These are phyloP conservation scores for Colletotrichum scovillei DNA, from an alignment of 2,329 filamentous ascomycete genomes.

Conservation along the genomic window DNA sequence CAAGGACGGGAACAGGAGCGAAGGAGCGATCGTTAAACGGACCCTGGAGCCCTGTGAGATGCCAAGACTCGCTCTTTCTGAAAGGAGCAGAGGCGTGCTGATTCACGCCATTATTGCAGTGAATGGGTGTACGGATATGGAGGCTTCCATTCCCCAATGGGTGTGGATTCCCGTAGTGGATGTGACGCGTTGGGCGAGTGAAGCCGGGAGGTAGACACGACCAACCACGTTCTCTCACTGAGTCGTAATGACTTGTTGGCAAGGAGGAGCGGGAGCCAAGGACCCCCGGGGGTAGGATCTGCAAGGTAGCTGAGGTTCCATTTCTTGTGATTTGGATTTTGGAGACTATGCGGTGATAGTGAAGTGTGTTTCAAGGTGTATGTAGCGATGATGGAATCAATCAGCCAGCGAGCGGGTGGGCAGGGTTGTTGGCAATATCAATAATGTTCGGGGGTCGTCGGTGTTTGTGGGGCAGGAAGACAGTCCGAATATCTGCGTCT, in stretches of 20 bases:
- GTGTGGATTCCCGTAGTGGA: not conserved
- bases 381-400: not conserved
- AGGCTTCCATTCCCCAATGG: not conserved
- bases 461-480: not conserved
- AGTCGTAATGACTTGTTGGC: not conserved
- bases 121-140: slow-evolving; percentile 8
- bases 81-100: not conserved
- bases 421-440: not conserved
- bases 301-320: not conserved
- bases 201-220: not conserved
- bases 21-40: not conserved
- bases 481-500: not conserved
- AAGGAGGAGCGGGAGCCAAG: not conserved
- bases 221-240: not conserved
- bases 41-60: not conserved
- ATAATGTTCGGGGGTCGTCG: not conserved
- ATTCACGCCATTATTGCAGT: slow-evolving; percentile 27
- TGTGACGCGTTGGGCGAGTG: slow-evolving; percentile 16
- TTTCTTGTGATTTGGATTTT: not conserved
- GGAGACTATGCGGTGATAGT: not conserved
- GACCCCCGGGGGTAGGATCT: not conserved
- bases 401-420: not conserved
- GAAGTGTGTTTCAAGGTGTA: not conserved
- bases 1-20: not conserved
- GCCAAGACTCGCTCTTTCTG: not conserved